A percentile compares a stretch with the other conserved stretches of the same genome.
These are phyloP conservation scores for Diaporthe citri DNA, from an alignment of 2,329 filamentous ascomycete species.

Conservation along the genomic window DNA sequence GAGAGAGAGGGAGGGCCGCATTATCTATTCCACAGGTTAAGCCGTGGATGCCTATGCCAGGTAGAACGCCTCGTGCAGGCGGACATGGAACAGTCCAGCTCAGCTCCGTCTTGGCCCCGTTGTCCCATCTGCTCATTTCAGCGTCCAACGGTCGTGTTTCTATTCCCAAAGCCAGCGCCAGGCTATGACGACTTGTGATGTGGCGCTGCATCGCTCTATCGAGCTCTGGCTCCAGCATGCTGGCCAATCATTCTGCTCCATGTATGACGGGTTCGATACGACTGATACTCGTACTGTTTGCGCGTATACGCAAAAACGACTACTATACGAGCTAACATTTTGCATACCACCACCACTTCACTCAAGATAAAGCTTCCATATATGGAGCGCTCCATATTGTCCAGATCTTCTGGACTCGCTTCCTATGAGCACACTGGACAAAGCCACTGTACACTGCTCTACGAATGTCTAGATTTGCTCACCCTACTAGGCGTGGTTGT, in stretches of 20 bases:
- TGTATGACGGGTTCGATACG: background rate
- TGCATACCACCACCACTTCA: background rate
- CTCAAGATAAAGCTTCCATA: background rate
- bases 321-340: background rate
- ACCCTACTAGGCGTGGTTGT: background rate
- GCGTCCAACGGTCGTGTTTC: background rate
- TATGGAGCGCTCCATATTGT: background rate
- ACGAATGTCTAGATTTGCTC: background rate
- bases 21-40: background rate
- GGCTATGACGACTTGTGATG: constrained; percentile 8
- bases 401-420: background rate
- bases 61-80: background rate
- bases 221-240: background rate
- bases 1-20: background rate
- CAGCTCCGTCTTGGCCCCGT: constrained; percentile 19
- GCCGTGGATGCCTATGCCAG: background rate
- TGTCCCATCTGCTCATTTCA: background rate
- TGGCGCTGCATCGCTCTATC: constrained; percentile 21
- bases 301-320: constrained; percentile 11
- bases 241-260: background rate
- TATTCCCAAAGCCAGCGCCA: constrained; percentile 3
- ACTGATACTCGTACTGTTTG: background rate
- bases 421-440: background rate
- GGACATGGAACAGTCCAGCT: constrained; percentile 11
- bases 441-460: background rate